Percentiles rank a stretch among this genome's conserved stretches.
phyloP scores from a whole-genome alignment of 805 yeast species.

The Saccharomycopsis capsularis region DNA sequence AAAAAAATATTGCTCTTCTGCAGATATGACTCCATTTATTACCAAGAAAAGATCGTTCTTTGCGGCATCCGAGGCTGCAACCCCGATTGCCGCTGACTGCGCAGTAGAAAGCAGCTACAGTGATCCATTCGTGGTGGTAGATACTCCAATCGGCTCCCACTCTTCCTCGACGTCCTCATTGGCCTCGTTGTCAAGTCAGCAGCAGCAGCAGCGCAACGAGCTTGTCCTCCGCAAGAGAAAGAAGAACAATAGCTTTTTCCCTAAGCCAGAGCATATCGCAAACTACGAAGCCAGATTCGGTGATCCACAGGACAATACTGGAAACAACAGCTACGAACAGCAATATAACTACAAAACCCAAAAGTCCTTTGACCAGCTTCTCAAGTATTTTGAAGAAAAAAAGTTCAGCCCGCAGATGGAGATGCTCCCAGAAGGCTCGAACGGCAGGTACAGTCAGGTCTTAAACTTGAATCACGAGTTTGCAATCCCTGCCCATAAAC shows the following conservation, averaged over 20 bases:
- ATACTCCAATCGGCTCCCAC: neutral
- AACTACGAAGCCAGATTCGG: neutral
- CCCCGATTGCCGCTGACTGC: neutral
- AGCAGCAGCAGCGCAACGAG: neutral
- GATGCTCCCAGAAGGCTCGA: neutral
- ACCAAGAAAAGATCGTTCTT: neutral
- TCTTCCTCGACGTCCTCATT: neutral
- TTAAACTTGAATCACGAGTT: neutral
- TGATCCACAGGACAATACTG: neutral
- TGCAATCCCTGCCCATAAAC: too few relatives aligned
- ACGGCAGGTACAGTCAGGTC: neutral
- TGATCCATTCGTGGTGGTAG: conserved; percentile 2
- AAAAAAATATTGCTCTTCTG: too few relatives aligned
- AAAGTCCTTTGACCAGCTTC: neutral
- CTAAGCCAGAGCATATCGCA: conserved; percentile 1
- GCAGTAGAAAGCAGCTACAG: neutral
- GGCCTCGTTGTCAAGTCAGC: neutral
- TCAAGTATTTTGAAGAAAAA: neutral
- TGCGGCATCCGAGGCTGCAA: neutral
- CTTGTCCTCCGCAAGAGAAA: neutral
- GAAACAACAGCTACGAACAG: neutral
- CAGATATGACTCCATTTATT: neutral
- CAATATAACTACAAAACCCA: neutral
- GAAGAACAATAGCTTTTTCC: neutral
- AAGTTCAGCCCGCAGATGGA: neutral